A percentile compares a stretch with the other conserved stretches of the same genome.
These are phyloP conservation scores for Astrothelium subdiscretum DNA, from an alignment of 495 filamentous ascomycete species.

Conservation along the genomic window DNA sequence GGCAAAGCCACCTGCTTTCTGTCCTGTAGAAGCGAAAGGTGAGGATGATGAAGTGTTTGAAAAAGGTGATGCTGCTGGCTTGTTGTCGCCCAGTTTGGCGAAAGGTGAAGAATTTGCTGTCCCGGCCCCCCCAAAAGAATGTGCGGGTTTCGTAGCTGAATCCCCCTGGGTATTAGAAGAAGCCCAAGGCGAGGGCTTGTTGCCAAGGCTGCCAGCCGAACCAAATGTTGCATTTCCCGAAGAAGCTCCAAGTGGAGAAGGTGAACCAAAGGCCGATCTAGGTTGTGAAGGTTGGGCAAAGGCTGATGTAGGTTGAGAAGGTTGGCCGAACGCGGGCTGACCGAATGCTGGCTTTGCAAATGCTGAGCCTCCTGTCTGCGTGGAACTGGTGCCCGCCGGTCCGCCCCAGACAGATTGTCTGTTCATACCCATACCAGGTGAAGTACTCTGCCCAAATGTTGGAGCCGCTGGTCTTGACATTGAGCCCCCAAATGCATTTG, in stretches of 20 bases:
- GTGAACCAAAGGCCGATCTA: not conserved
- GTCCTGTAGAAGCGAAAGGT: not conserved
- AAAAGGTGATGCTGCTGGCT: slow-evolving; percentile 5
- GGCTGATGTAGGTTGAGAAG: not conserved
- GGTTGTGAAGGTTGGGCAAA: slow-evolving; percentile 9
- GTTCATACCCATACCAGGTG: slow-evolving; percentile 13
- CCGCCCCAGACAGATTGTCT: slow-evolving; percentile 15
- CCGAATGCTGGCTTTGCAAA: slow-evolving; percentile 17
- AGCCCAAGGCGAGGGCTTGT: slow-evolving; percentile 4
- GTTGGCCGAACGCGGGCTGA: slow-evolving; percentile 6
- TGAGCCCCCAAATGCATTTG: slow-evolving; percentile 3
- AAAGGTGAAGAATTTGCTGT: slow-evolving; percentile 11
- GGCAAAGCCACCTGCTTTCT: slow-evolving; percentile 8
- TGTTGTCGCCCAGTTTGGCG: slow-evolving; percentile 5
- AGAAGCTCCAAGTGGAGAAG: not conserved
- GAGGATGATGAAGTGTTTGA: slow-evolving; percentile 10
- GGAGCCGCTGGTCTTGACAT: slow-evolving; percentile 7
- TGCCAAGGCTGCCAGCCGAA: slow-evolving; percentile 1
- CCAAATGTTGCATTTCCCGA: slow-evolving; percentile 3
- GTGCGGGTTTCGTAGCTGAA: not conserved
- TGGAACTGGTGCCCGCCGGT: slow-evolving; percentile 2
- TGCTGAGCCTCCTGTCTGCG: slow-evolving; percentile 7
- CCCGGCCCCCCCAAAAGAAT: slow-evolving; percentile 11
- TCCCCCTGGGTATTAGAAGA: not conserved
- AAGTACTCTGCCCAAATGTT: slow-evolving; percentile 18